Evolutionary conservation across 2,329 filamentous ascomycete species (phyloP), one percentile per base, ranked within the genome.

Genomic region (Ceratocystis diversiconidia): DNA sequence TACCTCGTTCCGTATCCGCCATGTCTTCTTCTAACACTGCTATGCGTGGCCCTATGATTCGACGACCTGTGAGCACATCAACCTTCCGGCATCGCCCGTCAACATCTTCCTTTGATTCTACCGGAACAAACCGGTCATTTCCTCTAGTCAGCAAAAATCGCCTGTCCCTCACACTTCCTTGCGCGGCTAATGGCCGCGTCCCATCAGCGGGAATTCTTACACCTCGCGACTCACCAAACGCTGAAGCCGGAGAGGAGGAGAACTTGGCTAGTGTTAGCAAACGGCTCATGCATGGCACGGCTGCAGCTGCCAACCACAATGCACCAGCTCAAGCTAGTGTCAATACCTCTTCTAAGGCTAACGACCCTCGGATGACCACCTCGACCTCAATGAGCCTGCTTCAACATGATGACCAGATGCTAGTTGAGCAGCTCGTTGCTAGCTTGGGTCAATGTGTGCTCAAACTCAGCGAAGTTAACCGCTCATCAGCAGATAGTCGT

Each of bases 401-500:
- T 5, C 72, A 75, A 32, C 78, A 75, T 62, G 83, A 86, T 43
- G 84, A 86, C 70, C 83, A 83, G 71, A 75, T 79, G 50, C 75
- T 85, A 2, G 80, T 87, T 0, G 82, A 86, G 72, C 77, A 79
- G 63, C 75, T 86, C 1, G 81, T 86, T 28, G 82, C 79, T 1
- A 81, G 79, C 69, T 74, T 87, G 0, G 83, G 84, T 15, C 79
- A 79, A 69, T 86, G 84, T 67, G 82, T 86, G 1, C 72, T 85
- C 7, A 82, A 79, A 36, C 70, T 87, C 68, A 78, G 81, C 66
- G 79, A 87, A 74, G 74, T 78, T 63, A 77, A 82, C 69, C 75
- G 76, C 69, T 75, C 80, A 66, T 79, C 79, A 70, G 75, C 82
- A 68, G 82, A 89, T 70, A 81, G 80, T 62, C 79, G 85, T 65